Evolutionary conservation across 495 filamentous ascomycete species (phyloP).

Genomic region (Talaromyces trachyspermus): DNA sequence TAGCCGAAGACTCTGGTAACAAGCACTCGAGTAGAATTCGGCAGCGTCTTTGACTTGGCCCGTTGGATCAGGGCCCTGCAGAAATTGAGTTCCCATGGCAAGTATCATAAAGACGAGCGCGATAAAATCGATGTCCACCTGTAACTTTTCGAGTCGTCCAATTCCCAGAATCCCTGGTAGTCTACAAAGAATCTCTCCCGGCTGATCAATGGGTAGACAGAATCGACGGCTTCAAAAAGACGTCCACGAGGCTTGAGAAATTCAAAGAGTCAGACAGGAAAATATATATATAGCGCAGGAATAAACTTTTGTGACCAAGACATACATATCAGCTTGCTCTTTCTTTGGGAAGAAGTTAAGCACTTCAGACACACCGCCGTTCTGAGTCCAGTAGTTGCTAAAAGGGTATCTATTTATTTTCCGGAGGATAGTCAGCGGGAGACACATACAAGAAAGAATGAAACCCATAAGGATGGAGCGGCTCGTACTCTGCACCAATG

Average conservation of each 20-base stretch:
- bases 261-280: neutral
- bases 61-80: slow-evolving; percentile 42
- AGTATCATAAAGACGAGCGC: slow-evolving; percentile 62
- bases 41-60: slow-evolving; percentile 57
- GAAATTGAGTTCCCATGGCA: slow-evolving; percentile 67
- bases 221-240: slow-evolving; percentile 67
- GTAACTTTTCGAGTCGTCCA: slow-evolving; percentile 40
- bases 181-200: slow-evolving; percentile 58
- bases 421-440: slow-evolving; percentile 39
- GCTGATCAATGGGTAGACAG: slow-evolving; percentile 67
- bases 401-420: slow-evolving; percentile 63
- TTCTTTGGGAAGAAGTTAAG: slow-evolving; percentile 62
- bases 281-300: neutral
- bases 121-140: slow-evolving; percentile 51
- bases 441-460: slow-evolving; percentile 6
- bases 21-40: slow-evolving; percentile 59
- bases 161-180: slow-evolving; percentile 63
- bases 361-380: slow-evolving; percentile 63
- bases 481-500: slow-evolving; percentile 12
- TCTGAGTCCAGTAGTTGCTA: slow-evolving; percentile 71
- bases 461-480: too few relatives aligned
- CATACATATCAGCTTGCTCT: slow-evolving; percentile 57
- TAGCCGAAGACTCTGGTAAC: slow-evolving; percentile 61
- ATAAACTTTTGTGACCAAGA: too few relatives aligned
- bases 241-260: slow-evolving; percentile 39